Base-by-base conservation (phyloP, 2,329 filamentous ascomycete genomes). In the Waltergamsia citrina region DNA sequence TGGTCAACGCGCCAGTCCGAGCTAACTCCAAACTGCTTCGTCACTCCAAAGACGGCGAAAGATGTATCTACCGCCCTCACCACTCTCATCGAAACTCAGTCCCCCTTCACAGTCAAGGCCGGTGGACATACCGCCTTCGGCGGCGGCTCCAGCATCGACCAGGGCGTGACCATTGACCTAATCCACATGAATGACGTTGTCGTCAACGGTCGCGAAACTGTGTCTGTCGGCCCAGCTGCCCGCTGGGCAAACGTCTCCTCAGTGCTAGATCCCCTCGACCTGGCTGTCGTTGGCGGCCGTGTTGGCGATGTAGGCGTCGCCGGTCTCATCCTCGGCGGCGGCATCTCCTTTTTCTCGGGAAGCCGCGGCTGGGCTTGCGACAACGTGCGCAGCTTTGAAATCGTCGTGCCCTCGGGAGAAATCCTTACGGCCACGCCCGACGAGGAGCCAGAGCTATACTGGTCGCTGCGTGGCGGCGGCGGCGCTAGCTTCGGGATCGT, bases 61-160 rank as follows among this genome's bases (percentile, higher is more conserved):
- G 19, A 33, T 4, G 31, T 33, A 6, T 24, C 31, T 6, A n/a
- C 20, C 7, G 23, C 23, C 23, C 16, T 33, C 21, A 15, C 17
- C 14, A 14, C 31, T 8, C 7, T 23, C 7, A n/a, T 7, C 4
- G 21, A 12, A 21, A 8, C 5, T 19, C 15, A 17, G 12, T 7
- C 7, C 22, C 5, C 24, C 20, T 75, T 76, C 48, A 60, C 69
- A 3, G 57, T 69, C 38, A 66, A 66, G 24, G 55, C 59, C 29
- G 69, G 70, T n/a, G 70, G 71, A 1, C 70, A 74, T 48, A 62
- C 59, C 3, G 53, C 62, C 3, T 67, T 65, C 38, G 60, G 57
- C 4, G 54, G 56, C 2, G 50, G 54, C 4, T 62, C 64, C 6
- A 73, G 58, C 43, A 56, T 57, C 36, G 42, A 50, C 5, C 42